Evolutionary conservation across 2,329 filamentous ascomycete species (phyloP).

Genomic region (Cyphellophora attinorum): DNA sequence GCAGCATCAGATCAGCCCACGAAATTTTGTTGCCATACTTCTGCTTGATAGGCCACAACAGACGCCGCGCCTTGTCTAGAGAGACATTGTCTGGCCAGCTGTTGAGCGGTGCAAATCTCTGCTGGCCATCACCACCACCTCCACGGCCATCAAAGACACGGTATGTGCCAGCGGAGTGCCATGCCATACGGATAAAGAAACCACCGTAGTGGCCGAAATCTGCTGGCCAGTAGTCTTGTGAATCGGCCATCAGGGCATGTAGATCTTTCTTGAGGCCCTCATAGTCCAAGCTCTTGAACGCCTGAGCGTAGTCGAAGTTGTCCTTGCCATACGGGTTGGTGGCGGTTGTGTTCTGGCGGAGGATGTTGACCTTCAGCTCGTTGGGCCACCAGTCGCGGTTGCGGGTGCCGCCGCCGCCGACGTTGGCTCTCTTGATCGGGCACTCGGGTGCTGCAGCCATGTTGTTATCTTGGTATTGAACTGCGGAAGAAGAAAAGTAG

Average conservation of each 20-base stretch:
- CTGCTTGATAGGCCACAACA: conserved; percentile 74
- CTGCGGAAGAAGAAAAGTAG: background rate
- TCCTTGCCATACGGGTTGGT: conserved; percentile 56
- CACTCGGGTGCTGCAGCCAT: conserved; percentile 5
- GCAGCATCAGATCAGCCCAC: conserved; percentile 63
- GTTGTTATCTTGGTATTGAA: background rate
- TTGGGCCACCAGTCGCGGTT: conserved; percentile 70
- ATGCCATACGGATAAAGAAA: conserved; percentile 71
- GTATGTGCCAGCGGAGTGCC: conserved; percentile 73
- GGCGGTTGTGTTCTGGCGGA: conserved; percentile 58
- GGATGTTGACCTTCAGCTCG: conserved; percentile 57
- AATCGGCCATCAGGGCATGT: conserved; percentile 62
- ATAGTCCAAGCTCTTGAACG: conserved; percentile 65
- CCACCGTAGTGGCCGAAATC: conserved; percentile 76
- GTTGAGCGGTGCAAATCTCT: conserved; percentile 72
- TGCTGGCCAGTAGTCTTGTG: conserved; percentile 72
- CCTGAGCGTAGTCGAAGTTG: conserved; percentile 58
- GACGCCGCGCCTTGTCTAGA: conserved; percentile 70
- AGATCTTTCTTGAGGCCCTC: conserved; percentile 65
- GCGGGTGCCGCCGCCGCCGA: conserved; percentile 53
- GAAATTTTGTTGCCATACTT: conserved; percentile 79
- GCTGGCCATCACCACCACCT: conserved; percentile 64
- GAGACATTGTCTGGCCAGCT: conserved; percentile 72
- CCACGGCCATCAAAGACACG: conserved; percentile 66
- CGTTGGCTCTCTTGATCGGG: conserved; percentile 21